Percentiles rank a stretch among this genome's conserved stretches.
These are phyloP conservation scores for Osmozyma mogii DNA, from an alignment of 805 yeast genomes.

Conservation along the genomic window DNA sequence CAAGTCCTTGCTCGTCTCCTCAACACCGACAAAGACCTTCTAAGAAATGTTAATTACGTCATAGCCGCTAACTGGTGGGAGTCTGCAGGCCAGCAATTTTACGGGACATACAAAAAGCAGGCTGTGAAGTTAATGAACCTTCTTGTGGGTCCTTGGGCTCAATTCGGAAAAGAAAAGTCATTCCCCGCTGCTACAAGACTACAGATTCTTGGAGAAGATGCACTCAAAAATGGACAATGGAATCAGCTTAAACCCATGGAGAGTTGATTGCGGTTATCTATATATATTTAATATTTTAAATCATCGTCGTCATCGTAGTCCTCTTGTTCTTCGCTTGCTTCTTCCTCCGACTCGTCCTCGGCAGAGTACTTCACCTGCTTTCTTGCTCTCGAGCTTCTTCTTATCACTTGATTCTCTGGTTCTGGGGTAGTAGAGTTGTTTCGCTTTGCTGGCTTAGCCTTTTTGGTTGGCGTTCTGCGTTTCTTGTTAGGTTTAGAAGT, in stretches of 20 bases:
- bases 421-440: too few species aligned
- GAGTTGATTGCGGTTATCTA: too few species aligned
- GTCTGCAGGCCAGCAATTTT: conserved; percentile 53
- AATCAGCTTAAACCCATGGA: conserved; percentile 41
- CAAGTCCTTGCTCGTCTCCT: conserved; percentile 59
- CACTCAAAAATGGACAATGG: conserved; percentile 42
- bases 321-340: too few species aligned
- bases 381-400: too few species aligned
- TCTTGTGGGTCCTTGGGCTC: conserved; percentile 45
- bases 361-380: too few species aligned
- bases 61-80: conserved; percentile 91
- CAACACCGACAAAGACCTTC: conserved; percentile 42
- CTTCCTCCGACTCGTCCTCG: too few species aligned
- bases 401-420: too few species aligned
- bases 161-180: conserved; percentile 39
- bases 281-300: too few species aligned
- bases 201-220: conserved; percentile 72
- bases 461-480: too few species aligned
- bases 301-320: too few species aligned
- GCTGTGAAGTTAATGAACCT: conserved; percentile 51
- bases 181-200: conserved; percentile 77
- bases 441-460: too few species aligned
- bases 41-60: conserved; percentile 64
- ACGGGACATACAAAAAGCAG: conserved; percentile 57
- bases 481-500: too few species aligned